A percentile compares a stretch with the other conserved stretches of the same genome.
These are phyloP conservation scores for Monilinia fructigena DNA, from an alignment of 2,329 filamentous ascomycete genomes.

Conservation along the genomic window DNA sequence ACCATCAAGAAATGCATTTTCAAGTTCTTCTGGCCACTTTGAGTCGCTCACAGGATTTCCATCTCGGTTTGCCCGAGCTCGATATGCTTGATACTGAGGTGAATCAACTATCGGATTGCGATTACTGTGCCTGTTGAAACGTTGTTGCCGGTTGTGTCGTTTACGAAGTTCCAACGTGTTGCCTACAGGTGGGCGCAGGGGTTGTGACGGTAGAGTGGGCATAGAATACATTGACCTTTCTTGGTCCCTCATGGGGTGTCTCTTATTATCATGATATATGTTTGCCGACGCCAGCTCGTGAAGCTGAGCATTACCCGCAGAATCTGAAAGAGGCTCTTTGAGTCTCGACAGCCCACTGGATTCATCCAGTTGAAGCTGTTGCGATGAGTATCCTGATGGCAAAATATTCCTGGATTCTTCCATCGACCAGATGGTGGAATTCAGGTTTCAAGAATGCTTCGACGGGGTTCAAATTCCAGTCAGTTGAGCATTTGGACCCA, in stretches of 20 bases:
- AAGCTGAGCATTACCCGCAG: constrained; percentile 38
- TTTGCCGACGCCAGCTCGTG: constrained; percentile 33
- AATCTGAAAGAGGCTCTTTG: constrained; percentile 37
- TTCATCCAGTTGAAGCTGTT: constrained; percentile 30
- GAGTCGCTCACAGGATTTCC: constrained; percentile 58
- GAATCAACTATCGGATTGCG: constrained; percentile 62
- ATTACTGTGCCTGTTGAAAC: constrained; percentile 36
- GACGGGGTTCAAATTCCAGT: constrained; percentile 28
- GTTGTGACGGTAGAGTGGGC: constrained; percentile 36
- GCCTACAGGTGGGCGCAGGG: constrained; percentile 28
- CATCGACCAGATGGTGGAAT: constrained; percentile 31
- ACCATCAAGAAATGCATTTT: constrained; percentile 68
- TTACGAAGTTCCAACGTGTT: constrained; percentile 38
- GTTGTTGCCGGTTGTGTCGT: constrained; percentile 38
- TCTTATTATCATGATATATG: constrained; percentile 38
- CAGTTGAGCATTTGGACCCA: constrained; percentile 23
- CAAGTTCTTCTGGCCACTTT: constrained; percentile 61
- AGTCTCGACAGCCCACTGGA: constrained; percentile 28
- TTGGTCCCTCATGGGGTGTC: constrained; percentile 25
- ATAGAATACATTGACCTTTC: constrained; percentile 34
- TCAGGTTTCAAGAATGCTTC: constrained; percentile 36
- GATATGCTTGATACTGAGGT: constrained; percentile 63
- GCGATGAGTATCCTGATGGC: constrained; percentile 31
- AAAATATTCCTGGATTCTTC: constrained; percentile 33
- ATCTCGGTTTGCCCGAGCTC: constrained; percentile 63